Evolutionary conservation across 1,139 yeast genomes (phyloP).

Genomic region (Petasospora rhodanensis): DNA sequence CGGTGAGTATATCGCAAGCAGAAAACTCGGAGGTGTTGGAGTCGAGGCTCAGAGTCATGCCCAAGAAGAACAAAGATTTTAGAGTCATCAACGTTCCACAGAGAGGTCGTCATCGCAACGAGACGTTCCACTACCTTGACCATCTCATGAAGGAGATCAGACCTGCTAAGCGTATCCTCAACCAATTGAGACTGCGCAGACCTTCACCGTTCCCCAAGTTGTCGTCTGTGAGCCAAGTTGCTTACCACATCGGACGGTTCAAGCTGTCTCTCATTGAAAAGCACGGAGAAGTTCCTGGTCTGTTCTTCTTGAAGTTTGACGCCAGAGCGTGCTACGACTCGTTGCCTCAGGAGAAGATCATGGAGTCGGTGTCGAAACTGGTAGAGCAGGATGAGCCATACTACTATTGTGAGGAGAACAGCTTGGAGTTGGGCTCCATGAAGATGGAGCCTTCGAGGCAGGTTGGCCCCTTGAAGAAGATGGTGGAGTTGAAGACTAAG

Average conservation of each 20-base stretch:
- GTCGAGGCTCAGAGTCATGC: conserved; percentile 45
- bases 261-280: conserved; percentile 25
- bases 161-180: conserved; percentile 36
- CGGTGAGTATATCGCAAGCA: conserved; percentile 7
- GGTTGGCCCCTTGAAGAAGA: not conserved
- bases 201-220: conserved; percentile 24
- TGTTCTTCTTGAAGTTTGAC: conserved; percentile 69
- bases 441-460: not conserved
- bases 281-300: conserved; percentile 29
- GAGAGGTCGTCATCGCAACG: conserved; percentile 24
- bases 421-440: conserved; percentile 5
- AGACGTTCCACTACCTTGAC: conserved; percentile 25
- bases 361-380: conserved; percentile 24
- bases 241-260: conserved; percentile 29
- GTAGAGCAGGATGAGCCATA: conserved; percentile 15
- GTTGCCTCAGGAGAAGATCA: conserved; percentile 49
- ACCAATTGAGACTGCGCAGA: conserved; percentile 25
- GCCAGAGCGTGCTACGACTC: conserved; percentile 77
- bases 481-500: not conserved
- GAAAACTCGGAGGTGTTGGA: conserved; percentile 14
- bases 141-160: conserved; percentile 28
- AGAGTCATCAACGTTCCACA: conserved; percentile 58
- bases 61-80: conserved; percentile 50
- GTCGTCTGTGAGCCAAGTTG: conserved; percentile 33
- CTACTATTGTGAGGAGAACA: conserved; percentile 5